Evolutionary conservation across 1,139 yeast species (phyloP).

Genomic region (Scheffersomyces insectosa): DNA sequence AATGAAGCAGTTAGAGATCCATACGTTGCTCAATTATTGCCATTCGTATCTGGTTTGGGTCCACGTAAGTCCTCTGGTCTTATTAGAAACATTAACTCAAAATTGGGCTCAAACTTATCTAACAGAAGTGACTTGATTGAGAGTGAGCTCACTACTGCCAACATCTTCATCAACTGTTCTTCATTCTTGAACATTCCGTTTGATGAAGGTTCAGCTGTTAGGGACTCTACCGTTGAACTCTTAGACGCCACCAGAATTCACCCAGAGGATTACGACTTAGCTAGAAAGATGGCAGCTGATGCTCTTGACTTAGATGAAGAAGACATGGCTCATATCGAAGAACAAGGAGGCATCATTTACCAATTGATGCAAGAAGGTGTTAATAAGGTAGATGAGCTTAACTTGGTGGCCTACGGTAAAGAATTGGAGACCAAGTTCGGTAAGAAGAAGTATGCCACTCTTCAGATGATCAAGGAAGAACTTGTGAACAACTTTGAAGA

Average conservation of each 20-base stretch:
- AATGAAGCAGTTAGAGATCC: constrained; percentile 83
- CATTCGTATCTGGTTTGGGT: constrained; percentile 87
- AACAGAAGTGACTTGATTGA: constrained; percentile 80
- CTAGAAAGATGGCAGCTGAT: constrained; percentile 96
- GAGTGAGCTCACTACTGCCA: constrained; percentile 74
- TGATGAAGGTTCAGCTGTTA: constrained; percentile 48
- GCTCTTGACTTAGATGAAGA: constrained; percentile 96
- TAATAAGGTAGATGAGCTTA: constrained; percentile 83
- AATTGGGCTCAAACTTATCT: constrained; percentile 62
- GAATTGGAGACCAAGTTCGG: constrained; percentile 79
- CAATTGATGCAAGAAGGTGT: constrained; percentile 80
- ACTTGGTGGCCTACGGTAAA: constrained; percentile 90
- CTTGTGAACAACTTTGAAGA: constrained; percentile 86
- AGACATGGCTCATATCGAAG: constrained; percentile 78
- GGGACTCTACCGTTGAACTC: constrained; percentile 68
- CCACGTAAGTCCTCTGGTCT: constrained; percentile 93
- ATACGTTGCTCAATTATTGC: constrained; percentile 69
- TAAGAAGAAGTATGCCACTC: constrained; percentile 76
- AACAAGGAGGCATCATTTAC: constrained; percentile 80
- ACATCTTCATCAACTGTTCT: constrained; percentile 87
- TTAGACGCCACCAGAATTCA: constrained; percentile 95
- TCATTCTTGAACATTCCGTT: constrained; percentile 84
- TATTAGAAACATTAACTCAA: constrained; percentile 75
- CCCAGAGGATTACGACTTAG: constrained; percentile 95
- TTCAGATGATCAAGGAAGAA: constrained; percentile 87